Evolutionary conservation across 805 yeast genomes (phyloP).

Genomic region (Citeromyces matritensis): DNA sequence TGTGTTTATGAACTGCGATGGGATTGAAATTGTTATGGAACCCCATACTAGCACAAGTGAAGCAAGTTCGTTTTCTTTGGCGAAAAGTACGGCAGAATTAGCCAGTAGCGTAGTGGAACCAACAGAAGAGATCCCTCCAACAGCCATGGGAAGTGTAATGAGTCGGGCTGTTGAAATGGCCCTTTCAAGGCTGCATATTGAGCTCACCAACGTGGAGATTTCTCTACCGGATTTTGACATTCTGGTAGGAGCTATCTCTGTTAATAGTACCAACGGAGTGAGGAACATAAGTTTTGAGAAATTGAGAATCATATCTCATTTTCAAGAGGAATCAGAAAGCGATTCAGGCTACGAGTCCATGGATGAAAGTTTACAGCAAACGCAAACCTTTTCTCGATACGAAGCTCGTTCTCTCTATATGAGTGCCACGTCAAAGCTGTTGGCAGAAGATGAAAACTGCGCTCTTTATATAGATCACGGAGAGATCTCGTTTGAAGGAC

Average conservation of each 20-base stretch:
- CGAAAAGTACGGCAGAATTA: conserved; percentile 62
- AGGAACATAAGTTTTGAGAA: conserved; percentile 20
- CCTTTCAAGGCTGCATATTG: conserved; percentile 39
- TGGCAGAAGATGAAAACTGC: conserved; percentile 6
- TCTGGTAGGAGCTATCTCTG: conserved; percentile 15
- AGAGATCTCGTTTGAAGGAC: conserved; percentile 31
- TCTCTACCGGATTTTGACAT: conserved; percentile 22
- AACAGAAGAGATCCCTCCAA: conserved; percentile 6
- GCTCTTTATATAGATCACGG: conserved; percentile 17
- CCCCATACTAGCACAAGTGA: conserved; percentile 8
- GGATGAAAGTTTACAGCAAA: conserved; percentile 7
- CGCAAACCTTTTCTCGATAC: conserved; percentile 34
- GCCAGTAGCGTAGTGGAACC: conserved; percentile 36
- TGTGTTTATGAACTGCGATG: conserved; percentile 41
- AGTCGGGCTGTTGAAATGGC: conserved; percentile 55
- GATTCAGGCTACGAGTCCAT: conserved; percentile 8
- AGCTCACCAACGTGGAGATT: conserved; percentile 27
- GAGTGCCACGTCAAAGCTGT: conserved; percentile 59
- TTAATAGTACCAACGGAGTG: conserved; percentile 27
- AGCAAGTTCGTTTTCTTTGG: conserved; percentile 30
- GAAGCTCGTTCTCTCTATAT: conserved; percentile 62
- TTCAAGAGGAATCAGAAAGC: conserved; percentile 9
- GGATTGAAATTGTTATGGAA: conserved; percentile 34
- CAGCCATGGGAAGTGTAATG: conserved; percentile 38
- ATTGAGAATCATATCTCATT: conserved; percentile 18